Evolutionary conservation across 768 basidiomycete species (phyloP).

Genomic region (Saitozyma podzolica): DNA sequence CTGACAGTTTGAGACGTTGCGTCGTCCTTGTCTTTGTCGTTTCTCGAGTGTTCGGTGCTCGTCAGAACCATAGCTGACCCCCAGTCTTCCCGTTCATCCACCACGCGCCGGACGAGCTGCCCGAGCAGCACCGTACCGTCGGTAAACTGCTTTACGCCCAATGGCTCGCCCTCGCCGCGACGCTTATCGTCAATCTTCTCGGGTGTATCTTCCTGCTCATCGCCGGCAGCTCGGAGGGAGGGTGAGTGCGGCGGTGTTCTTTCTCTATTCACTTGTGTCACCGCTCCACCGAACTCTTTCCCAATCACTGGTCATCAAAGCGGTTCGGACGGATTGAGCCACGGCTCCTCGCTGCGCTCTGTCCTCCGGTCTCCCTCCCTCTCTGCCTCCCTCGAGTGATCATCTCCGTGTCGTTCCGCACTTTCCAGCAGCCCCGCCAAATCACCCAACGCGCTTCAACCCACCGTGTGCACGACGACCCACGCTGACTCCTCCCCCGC

Average conservation of each 20-base stretch:
- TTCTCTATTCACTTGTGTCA: background rate
- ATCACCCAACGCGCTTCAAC: too few relatives aligned
- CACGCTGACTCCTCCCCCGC: constrained; percentile 8
- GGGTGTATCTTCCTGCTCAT: constrained; percentile 84
- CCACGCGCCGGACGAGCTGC: constrained; percentile 67
- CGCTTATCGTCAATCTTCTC: constrained; percentile 84
- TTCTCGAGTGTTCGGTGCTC: background rate
- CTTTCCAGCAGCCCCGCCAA: too few relatives aligned
- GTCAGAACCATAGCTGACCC: background rate
- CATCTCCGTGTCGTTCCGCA: background rate
- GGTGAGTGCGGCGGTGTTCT: constrained; percentile 30
- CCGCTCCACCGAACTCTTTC: too few relatives aligned
- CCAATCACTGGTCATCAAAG: background rate
- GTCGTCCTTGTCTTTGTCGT: too few relatives aligned
- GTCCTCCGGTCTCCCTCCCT: background rate
- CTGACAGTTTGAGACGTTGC: too few relatives aligned
- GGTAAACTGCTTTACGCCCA: constrained; percentile 86
- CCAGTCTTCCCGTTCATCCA: constrained; percentile 90
- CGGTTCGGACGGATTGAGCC: background rate
- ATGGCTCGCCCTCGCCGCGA: constrained; percentile 84
- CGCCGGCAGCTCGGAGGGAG: constrained; percentile 66
- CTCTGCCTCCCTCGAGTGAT: background rate
- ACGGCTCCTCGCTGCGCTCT: background rate
- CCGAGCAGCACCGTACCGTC: constrained; percentile 72
- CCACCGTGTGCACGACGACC: too few relatives aligned